These are phyloP conservation scores for Kwoniella mangroviensis DNA, from an alignment of 768 basidiomycete genomes.

Conservation along the genomic window DNA sequence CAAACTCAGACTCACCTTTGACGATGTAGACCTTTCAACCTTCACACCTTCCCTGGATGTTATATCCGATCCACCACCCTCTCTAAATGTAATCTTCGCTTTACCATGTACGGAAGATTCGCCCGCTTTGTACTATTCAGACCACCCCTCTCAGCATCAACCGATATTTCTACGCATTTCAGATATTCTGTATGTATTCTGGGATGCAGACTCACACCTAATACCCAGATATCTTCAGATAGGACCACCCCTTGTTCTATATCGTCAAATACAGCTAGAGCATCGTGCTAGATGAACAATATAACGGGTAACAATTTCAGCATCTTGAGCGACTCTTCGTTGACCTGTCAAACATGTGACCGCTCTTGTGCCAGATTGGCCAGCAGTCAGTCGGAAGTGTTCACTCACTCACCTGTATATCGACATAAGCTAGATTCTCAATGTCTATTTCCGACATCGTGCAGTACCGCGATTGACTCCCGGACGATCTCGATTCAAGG, in stretches of 20 bases:
- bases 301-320: too few relatives aligned
- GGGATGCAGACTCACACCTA: constrained; percentile 60
- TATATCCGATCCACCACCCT: constrained; percentile 62
- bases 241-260: constrained; percentile 66
- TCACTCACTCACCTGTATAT: constrained; percentile 51
- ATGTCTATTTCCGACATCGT: background rate
- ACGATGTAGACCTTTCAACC: constrained; percentile 52
- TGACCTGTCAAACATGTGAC: too few relatives aligned
- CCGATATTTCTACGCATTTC: background rate
- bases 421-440: constrained; percentile 48
- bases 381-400: background rate
- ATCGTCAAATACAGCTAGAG: constrained; percentile 68
- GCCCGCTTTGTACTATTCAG: constrained; percentile 60
- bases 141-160: background rate
- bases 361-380: background rate
- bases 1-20: too few relatives aligned
- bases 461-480: too few relatives aligned
- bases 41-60: constrained; percentile 63
- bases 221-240: constrained; percentile 73
- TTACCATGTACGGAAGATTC: constrained; percentile 68
- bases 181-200: background rate
- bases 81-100: constrained; percentile 63
- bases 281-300: constrained; percentile 62
- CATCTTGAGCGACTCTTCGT: too few relatives aligned
- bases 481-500: too few relatives aligned